Conservation (phyloP, 2,329 filamentous ascomycete genomes). For the Aureobasidium mangrovei region DNA sequence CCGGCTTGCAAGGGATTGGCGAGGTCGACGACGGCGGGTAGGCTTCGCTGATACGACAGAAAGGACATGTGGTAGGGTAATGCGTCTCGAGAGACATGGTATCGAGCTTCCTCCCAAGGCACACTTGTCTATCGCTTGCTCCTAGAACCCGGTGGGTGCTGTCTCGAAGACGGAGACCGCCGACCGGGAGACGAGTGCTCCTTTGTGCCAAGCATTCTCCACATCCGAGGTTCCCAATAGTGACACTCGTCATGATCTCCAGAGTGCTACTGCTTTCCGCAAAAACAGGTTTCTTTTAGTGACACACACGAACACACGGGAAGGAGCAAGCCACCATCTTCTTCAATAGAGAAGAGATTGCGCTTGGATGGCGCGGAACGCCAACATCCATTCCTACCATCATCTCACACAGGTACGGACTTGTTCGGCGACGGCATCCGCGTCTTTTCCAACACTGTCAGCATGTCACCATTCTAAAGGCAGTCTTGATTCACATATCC, state of each 20-base stretch:
- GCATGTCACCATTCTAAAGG: no score
- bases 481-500: no score
- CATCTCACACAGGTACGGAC: background rate
- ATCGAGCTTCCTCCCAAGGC: background rate
- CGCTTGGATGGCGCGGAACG: background rate
- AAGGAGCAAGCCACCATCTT: background rate
- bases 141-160: no score
- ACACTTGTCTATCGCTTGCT: no score
- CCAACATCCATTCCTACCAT: background rate
- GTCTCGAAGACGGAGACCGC: no score
- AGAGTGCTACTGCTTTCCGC: background rate
- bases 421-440: background rate
- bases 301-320: background rate
- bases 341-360: background rate
- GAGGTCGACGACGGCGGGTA: constrained; percentile 33
- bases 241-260: background rate
- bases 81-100: constrained; percentile 18
- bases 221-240: no score
- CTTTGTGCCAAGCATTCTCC: background rate
- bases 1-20: constrained; percentile 25
- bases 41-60: constrained; percentile 48
- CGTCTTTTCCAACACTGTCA: no score
- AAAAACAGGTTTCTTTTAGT: background rate
- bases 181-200: background rate
- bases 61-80: constrained; percentile 44